These are phyloP conservation scores for Colletotrichum plurivorum DNA, from an alignment of 2,329 filamentous ascomycete genomes.

Conservation along the genomic window DNA sequence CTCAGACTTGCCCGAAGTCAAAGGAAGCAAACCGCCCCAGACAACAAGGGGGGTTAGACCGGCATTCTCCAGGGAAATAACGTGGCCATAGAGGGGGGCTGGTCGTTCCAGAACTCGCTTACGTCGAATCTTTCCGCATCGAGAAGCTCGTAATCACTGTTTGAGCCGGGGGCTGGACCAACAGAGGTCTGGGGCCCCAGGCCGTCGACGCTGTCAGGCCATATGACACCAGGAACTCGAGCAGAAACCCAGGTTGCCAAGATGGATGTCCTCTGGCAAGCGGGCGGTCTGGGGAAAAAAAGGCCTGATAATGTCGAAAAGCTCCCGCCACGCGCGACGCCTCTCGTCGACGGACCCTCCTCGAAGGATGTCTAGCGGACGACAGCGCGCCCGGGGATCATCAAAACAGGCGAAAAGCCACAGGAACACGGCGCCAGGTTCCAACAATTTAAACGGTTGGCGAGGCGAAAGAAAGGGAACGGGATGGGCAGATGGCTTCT, in stretches of 20 bases:
- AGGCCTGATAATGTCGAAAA: not conserved
- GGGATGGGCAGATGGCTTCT: too few relatives aligned
- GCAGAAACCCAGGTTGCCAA: not conserved
- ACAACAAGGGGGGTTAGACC: not conserved
- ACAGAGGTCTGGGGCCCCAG: not conserved
- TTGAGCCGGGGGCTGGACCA: too few relatives aligned
- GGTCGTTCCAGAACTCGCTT: not conserved
- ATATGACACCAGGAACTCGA: too few relatives aligned
- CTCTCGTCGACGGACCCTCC: not conserved
- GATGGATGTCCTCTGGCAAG: not conserved
- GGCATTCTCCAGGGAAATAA: not conserved
- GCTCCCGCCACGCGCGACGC: slow-evolving; percentile 6
- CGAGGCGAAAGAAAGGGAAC: not conserved
- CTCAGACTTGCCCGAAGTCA: too few relatives aligned
- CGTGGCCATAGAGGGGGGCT: not conserved
- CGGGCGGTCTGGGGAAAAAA: not conserved
- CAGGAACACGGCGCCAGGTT: not conserved
- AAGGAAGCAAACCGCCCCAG: not conserved
- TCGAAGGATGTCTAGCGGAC: not conserved
- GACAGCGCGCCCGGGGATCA: not conserved
- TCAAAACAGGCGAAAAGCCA: not conserved
- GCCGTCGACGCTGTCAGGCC: not conserved
- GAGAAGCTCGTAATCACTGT: not conserved
- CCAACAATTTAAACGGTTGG: slow-evolving; percentile 23
- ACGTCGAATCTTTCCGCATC: not conserved